Base-by-base conservation (phyloP, 2,329 filamentous ascomycete species). In the Ophiosphaerella narmari region DNA sequence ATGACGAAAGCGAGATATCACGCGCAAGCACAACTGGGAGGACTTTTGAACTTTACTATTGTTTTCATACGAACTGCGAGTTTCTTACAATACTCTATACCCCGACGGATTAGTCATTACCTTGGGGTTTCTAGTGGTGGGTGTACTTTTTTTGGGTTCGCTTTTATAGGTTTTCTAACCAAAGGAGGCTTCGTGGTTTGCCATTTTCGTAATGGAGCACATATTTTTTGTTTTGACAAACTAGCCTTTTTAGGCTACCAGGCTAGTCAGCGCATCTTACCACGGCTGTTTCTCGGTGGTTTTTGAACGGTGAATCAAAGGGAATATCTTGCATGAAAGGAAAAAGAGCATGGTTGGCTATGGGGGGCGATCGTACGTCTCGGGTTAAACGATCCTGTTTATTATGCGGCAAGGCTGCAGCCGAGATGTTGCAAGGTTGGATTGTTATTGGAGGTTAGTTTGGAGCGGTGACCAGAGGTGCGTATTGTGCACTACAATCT, bases 221-320 rank as follows among this genome's bases (percentile, higher is more conserved):
- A 14, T 36, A 13, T 11, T n/a, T 36, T 36, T 36, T 36, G 34
- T 18, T 18, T 9, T 36, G 34, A n/a, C 34, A 40, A 40, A 26
- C 38, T 40, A 40, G 38, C 18, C 18, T 21, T 21, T 21, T 21
- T 40, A 12, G 11, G 11, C 14, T 12, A 23, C 13, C 9, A n/a
- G 13, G 16, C 33, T 35, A 18, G 13, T 35, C 33, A 18, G 26
- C 4, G 24, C 18, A 39, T 41, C 13, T 43, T 37, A 41, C 55
- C 50, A 60, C 57, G 57, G 57, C 54, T 50, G 35, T 29, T 52
- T 52, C 42, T 55, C 57, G 52, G 52, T 37, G 43, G n/a, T 37
- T 39, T 21, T 26, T 46, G 34, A 40, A 39, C 31, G 37, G 18
- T 38, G 26, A 29, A 31, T 7, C n/a, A 21, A 41, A 18, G 42